These are phyloP conservation scores for Vaccinium myrtillus DNA, from an alignment of 148 eudicot species.

Conservation along the genomic window DNA sequence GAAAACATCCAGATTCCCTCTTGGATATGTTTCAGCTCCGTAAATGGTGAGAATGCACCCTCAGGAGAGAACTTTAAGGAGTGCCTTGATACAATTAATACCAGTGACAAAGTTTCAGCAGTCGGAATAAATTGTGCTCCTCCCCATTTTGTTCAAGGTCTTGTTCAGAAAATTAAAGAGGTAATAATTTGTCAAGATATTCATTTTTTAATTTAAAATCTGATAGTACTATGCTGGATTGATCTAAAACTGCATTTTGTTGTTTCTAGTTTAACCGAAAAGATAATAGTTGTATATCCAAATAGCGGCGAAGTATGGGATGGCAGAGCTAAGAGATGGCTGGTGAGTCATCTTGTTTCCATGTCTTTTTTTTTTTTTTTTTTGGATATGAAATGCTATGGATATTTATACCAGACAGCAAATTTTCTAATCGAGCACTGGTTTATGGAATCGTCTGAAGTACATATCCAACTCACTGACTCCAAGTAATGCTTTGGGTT, in stretches of 20 bases:
- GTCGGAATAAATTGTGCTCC: slow-evolving; percentile 89
- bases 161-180: slow-evolving; percentile 65
- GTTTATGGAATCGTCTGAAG: too few relatives aligned
- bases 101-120: slow-evolving; percentile 51
- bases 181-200: slow-evolving; percentile 36
- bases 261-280: slow-evolving; percentile 49
- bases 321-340: slow-evolving; percentile 79
- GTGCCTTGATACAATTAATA: slow-evolving; percentile 52
- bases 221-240: not conserved
- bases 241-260: not conserved
- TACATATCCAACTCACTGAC: not conserved
- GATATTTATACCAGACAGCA: not conserved
- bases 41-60: slow-evolving; percentile 72
- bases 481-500: not conserved
- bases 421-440: too few relatives aligned
- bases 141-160: slow-evolving; percentile 65
- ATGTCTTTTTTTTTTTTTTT: too few relatives aligned
- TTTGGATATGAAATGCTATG: not conserved
- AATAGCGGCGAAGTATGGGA: slow-evolving; percentile 91
- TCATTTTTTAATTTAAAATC: too few relatives aligned
- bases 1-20: slow-evolving; percentile 64
- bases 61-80: slow-evolving; percentile 84
- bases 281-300: slow-evolving; percentile 74
- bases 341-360: slow-evolving; percentile 47
- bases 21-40: slow-evolving; percentile 83